Evolutionary conservation across 768 basidiomycete species (phyloP), one percentile per base, ranked within the genome.

Genomic region (Kwoniella dejecticola): DNA sequence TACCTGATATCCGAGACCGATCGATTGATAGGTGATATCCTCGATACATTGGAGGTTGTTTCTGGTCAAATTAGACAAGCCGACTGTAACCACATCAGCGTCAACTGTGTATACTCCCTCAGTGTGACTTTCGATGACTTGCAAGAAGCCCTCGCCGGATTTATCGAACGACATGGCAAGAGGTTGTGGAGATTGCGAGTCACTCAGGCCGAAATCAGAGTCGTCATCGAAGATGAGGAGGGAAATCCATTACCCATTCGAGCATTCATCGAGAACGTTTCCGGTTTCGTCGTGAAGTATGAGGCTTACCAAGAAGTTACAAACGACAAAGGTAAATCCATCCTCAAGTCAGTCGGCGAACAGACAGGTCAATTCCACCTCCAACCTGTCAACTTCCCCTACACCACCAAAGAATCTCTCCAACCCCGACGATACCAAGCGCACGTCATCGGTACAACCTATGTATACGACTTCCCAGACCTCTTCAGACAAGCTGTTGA

Each of bases 391-490:
- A 89, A 90, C 79, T 86, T 89, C 68, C 83, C 91, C 0, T 98
- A 98, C 81, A 87, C 95, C 13, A 98, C 95, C 60, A 99, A 96
- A 81, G 95, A 97, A 79, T 97, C 93, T 17, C 82, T 99, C 47
- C 96, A 99, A 77, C 96, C 96, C 41, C 94, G 96, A 80, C 92
- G 96, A 66, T 98, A 98, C 82, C 95, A 98, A 77, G 96, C 96
- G 23, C 96, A 99, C 79, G 85, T 97, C 61, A 88, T 96, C 69
- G 96, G 96, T 54, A 99, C 96, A 29, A 99, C 96, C 52, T 99
- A 98, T 78, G 94, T 90, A 30, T 98, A 98, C 80, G 96, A 98
- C 81, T 99, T 98, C 88, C 96, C 96, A 41, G 96, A 96, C 72
- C 86, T 99, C 66, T 99, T 98, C 84, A 88, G 93, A 38, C 98